Evolutionary conservation across 192 early-diverging fungal genomes (phyloP), one percentile per base, ranked within the genome.

Genomic region (Helicostylum pulchrum): DNA sequence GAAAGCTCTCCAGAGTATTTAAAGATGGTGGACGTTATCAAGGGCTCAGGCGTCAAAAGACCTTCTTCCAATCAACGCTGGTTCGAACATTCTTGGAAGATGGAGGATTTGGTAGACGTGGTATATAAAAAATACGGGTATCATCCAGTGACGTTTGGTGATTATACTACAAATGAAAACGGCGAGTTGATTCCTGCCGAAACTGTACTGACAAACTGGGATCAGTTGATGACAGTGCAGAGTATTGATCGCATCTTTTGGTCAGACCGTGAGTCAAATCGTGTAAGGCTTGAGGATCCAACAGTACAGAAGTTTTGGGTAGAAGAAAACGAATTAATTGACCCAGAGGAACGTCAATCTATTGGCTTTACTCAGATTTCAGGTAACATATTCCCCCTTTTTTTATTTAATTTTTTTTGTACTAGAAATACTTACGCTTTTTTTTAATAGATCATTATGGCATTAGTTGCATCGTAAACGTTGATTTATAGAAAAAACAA

Each of bases 61-160:
- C 21, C 19, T 19, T 17, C 10, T 30, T 54, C 51, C 4, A 36
- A 58, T 46, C 32, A 62, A 30, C 46, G 55, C 7, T 21, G 44
- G 53, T 66, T 46, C 30, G 57, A 59, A 26, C 56, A 70, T 57
- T 12, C 43, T 34, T 55, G 17, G 46, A 52, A 46, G 42, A 49
- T 61, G 11, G 8, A 65, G 0, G 26, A 49, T 15, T 19, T 73
- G 45, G 52, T 30, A 43, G 90, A 91, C 66, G 45, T 83, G 21
- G 65, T 89, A 36, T 73, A 83, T 32, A 80, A 86, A 55, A 52
- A 78, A 12, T 76, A 79, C 19, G 84, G 85, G 1, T 80, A 88
- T 66, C 89, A 92, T 39, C 89, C 89, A 3, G 82, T 93, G n/a
- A 92, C 91, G 0, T 88, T 87, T 78, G 89, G 87, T n/a, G 88